Base-by-base conservation (phyloP, 352 stramenopile species). In the Globisporangium spinosum region DNA sequence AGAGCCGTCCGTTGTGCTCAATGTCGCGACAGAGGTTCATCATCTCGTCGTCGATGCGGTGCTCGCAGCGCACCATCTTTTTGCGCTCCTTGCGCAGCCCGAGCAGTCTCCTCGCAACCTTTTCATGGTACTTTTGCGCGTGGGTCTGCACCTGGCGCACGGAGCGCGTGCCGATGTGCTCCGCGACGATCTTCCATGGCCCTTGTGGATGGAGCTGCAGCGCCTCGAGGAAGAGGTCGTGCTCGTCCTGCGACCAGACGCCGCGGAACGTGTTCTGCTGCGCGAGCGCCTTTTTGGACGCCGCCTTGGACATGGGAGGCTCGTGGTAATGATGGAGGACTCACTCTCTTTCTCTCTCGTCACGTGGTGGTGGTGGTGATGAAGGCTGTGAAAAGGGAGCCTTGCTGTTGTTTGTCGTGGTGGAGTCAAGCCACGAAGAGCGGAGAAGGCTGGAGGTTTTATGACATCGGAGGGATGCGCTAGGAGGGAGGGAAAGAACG, bases 81-180 rank as follows among this genome's bases (percentile, higher is more conserved):
- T 76, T 72, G 61, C 73, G 75, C 12, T 76, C 77, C 68, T 84
- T 80, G 51, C 70, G 80, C n/a, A 85, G 66, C 0, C 76, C 78
- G 6, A 75, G 77, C 60, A 82, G 75, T 17, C 77, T 75, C 0
- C 80, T 77, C 57, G 72, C 72, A 32, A 86, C 72, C 53, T 88
- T 88, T 35, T 91, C 80, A 34, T 85, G 76, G 62, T 83, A 86
- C 65, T 87, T 89, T 55, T 89, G 80, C 35, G 77, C 77, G 65
- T 90, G 82, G 0, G 82, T 90, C 45, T 87, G 80, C 58, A 83
- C 76, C 70, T 90, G 82, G 1, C 80, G 80, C 23, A 84, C 78
- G 45, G 73, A 80, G 53, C 82, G 78, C 13, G 80, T 88, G 57
- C 75, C 73, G n/a, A 90, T 74, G 59, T 77, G 69, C 17, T 70